Evolutionary conservation across 2,329 filamentous ascomycete genomes (phyloP).

Genomic region (Chalaropsis ovoidea): DNA sequence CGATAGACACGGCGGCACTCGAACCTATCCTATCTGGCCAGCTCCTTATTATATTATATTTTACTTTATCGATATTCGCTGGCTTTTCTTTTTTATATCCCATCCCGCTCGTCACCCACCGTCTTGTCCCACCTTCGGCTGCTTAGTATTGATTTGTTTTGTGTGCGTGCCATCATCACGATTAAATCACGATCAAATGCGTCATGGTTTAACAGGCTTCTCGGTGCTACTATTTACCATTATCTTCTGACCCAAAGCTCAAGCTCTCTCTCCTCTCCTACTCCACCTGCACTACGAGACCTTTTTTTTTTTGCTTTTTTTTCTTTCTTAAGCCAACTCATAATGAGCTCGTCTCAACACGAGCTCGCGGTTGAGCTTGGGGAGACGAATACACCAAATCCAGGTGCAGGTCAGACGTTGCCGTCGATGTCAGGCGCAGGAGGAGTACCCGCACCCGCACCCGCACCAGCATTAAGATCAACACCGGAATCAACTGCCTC

Average conservation of each 20-base stretch:
- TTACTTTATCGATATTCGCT: background rate
- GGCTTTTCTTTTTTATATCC: no score
- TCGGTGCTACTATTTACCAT: slow-evolving; percentile 2
- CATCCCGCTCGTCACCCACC: background rate
- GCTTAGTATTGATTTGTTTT: background rate
- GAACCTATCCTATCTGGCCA: background rate
- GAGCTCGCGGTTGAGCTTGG: background rate
- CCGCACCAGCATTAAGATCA: background rate
- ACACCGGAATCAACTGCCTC: slow-evolving; percentile 1
- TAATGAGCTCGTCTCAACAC: slow-evolving; percentile 16
- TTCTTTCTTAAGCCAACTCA: background rate
- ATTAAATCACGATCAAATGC: slow-evolving; percentile 8
- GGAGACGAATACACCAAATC: background rate
- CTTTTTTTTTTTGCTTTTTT: background rate
- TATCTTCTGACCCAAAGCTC: slow-evolving; percentile 14
- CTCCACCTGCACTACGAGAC: background rate
- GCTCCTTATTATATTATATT: slow-evolving; percentile 2
- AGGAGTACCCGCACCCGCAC: background rate
- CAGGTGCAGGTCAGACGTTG: background rate
- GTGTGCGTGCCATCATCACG: background rate
- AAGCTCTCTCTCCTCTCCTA: slow-evolving; percentile 10
- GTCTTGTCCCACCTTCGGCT: background rate
- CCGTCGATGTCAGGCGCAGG: background rate
- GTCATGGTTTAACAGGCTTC: background rate
- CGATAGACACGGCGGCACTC: background rate